A percentile compares a stretch with the other conserved stretches of the same genome.
These are phyloP conservation scores for Globisporangium spinosum DNA, from an alignment of 352 stramenopile genomes.

Conservation along the genomic window DNA sequence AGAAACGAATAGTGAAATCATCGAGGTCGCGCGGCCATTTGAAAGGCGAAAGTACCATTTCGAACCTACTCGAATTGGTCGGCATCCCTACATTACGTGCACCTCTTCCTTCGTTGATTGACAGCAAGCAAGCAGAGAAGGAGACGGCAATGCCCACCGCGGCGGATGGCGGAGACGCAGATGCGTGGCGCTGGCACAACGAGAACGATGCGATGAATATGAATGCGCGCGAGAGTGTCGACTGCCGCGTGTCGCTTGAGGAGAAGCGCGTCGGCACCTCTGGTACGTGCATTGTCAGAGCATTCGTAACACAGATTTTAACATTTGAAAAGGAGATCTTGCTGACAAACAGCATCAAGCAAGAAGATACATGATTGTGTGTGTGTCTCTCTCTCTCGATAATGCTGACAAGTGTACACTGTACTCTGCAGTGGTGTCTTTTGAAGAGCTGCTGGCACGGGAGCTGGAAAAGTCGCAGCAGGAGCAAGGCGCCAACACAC, in stretches of 20 bases:
- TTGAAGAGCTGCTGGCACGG: slow-evolving; percentile 64
- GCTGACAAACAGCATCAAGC: background rate
- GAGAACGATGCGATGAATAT: slow-evolving; percentile 17
- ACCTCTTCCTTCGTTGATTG: too few relatives aligned
- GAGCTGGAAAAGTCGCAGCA: slow-evolving; percentile 47
- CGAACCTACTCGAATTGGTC: too few relatives aligned
- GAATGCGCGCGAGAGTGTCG: background rate
- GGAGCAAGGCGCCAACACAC: background rate
- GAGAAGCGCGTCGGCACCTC: slow-evolving; percentile 17
- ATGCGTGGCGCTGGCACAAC: slow-evolving; percentile 10
- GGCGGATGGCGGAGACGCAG: slow-evolving; percentile 9
- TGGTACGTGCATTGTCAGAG: slow-evolving; percentile 3
- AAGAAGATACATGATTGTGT: background rate
- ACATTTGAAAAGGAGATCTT: background rate
- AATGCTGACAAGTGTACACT: background rate
- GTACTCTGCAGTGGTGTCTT: slow-evolving; percentile 36
- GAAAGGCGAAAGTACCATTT: too few relatives aligned
- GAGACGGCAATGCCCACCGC: background rate
- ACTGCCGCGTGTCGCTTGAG: slow-evolving; percentile 2
- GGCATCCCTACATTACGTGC: too few relatives aligned
- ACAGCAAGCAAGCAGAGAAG: background rate
- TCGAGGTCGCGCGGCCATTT: too few relatives aligned
- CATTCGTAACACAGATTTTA: background rate
- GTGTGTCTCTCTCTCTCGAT: background rate
- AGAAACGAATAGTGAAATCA: too few relatives aligned